Percentiles rank a stretch among this genome's conserved stretches.
These are phyloP conservation scores for Magnusiomyces fungicola DNA, from an alignment of 1,139 yeast genomes.

Conservation along the genomic window DNA sequence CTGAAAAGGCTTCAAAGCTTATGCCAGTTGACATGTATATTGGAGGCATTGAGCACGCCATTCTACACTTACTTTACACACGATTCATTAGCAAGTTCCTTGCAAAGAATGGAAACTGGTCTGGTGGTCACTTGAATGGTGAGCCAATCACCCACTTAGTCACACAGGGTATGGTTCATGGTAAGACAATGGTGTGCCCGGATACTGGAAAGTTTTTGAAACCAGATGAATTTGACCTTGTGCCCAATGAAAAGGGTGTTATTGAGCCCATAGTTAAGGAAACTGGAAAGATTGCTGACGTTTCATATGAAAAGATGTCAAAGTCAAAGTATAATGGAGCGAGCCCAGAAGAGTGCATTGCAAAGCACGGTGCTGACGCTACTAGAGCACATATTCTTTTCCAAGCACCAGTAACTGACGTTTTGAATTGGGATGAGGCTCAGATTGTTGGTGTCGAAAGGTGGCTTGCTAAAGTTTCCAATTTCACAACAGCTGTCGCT, in stretches of 20 bases:
- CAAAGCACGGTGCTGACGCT: constrained; percentile 86
- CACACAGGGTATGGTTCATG: constrained; percentile 98
- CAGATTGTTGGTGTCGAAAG: constrained; percentile 83
- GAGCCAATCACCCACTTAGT: constrained; percentile 78
- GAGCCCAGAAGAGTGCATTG: constrained; percentile 73
- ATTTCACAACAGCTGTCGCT: constrained; percentile 20
- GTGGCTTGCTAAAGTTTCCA: constrained; percentile 64
- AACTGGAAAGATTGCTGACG: constrained; percentile 45
- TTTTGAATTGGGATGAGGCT: constrained; percentile 81
- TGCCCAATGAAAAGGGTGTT: constrained; percentile 14
- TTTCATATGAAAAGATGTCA: constrained; percentile 87
- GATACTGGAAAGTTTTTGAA: constrained; percentile 63
- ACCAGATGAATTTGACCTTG: constrained; percentile 58
- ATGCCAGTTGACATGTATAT: constrained; percentile 87
- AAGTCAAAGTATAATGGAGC: constrained; percentile 93
- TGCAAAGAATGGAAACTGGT: constrained; percentile 51
- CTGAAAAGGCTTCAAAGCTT: constrained; percentile 42
- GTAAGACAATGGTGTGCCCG: constrained; percentile 73
- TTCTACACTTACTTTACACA: constrained; percentile 76
- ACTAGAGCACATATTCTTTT: constrained; percentile 90
- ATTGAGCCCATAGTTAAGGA: constrained; percentile 40
- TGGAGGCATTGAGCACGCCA: constrained; percentile 97
- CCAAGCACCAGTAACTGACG: constrained; percentile 82
- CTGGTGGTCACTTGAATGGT: constrained; percentile 44
- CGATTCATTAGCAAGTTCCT: constrained; percentile 80